These are phyloP conservation scores for Kwoniella sp. DNA, from an alignment of 768 basidiomycete genomes.

Conservation along the genomic window DNA sequence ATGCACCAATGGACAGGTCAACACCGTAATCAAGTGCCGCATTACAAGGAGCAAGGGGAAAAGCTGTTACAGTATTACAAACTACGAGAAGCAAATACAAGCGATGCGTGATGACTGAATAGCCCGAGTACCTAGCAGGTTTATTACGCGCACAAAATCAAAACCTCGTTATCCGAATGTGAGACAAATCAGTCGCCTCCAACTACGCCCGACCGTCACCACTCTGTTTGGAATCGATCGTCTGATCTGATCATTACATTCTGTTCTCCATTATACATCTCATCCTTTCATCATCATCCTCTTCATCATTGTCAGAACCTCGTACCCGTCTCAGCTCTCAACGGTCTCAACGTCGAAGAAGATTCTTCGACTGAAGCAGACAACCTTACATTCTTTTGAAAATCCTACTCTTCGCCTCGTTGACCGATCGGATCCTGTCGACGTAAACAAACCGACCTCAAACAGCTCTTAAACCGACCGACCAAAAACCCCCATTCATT, in stretches of 20 bases:
- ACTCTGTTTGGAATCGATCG: too few species aligned
- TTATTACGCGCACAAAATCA: background rate
- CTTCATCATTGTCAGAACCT: background rate
- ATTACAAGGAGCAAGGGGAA: background rate
- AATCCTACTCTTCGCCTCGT: background rate
- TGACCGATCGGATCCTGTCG: slow-evolving; percentile 1
- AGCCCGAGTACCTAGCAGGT: too few species aligned
- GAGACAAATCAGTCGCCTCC: slow-evolving; percentile 8
- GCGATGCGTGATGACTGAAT: too few species aligned
- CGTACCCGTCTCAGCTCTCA: background rate
- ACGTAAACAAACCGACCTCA: slow-evolving; percentile 19
- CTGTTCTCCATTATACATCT: background rate
- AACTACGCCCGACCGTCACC: background rate
- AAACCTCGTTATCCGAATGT: background rate
- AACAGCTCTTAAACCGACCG: slow-evolving; percentile 1
- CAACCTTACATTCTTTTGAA: slow-evolving; percentile 1
- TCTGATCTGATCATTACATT: background rate
- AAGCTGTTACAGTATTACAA: background rate
- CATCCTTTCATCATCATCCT: background rate
- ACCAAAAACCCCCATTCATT: slow-evolving; percentile 7
- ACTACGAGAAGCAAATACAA: background rate
- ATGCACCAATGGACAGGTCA: background rate
- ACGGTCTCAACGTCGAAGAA: slow-evolving; percentile 1
- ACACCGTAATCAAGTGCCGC: background rate
- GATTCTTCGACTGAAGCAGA: background rate